Conservation (phyloP, 1,139 yeast genomes). For the Blastobotrys capitulatus region DNA sequence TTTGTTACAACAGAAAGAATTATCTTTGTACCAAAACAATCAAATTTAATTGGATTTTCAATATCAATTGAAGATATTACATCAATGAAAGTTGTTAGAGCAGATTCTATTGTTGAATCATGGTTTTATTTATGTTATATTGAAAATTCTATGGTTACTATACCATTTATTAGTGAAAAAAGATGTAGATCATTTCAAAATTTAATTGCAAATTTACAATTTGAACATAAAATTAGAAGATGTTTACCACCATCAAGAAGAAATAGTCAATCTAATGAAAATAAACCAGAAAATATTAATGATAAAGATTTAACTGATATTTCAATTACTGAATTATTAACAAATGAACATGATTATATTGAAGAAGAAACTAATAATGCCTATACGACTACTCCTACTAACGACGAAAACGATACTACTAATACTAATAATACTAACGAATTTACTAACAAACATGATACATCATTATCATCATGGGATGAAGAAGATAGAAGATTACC, state of each 20-base stretch:
- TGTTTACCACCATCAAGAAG: conserved; percentile 27
- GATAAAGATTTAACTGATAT: too few species aligned
- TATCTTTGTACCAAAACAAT: conserved; percentile 24
- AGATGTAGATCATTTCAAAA: conserved; percentile 28
- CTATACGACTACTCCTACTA: not conserved
- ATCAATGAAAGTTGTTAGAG: conserved; percentile 27
- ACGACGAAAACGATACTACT: not conserved
- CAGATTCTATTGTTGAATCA: conserved; percentile 18
- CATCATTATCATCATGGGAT: conserved; percentile 18
- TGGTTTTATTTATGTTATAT: conserved; percentile 25
- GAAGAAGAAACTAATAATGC: not conserved
- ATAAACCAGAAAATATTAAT: not conserved
- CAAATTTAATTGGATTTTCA: conserved; percentile 21
- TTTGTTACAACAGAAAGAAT: conserved; percentile 31
- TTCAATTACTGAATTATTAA: not conserved
- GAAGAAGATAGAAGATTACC: conserved; percentile 27
- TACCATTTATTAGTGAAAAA: conserved; percentile 27
- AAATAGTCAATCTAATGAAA: not conserved
- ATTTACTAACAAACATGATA: not conserved
- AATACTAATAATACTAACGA: not conserved
- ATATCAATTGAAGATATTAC: conserved; percentile 24
- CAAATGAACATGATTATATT: not conserved
- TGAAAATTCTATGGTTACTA: conserved; percentile 23
- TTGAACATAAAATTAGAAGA: conserved; percentile 30
- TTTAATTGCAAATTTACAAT: conserved; percentile 29